These are phyloP conservation scores for Musa schizocarpa DNA, from an alignment of 176 grass and related monocot genomes.

Conservation along the genomic window DNA sequence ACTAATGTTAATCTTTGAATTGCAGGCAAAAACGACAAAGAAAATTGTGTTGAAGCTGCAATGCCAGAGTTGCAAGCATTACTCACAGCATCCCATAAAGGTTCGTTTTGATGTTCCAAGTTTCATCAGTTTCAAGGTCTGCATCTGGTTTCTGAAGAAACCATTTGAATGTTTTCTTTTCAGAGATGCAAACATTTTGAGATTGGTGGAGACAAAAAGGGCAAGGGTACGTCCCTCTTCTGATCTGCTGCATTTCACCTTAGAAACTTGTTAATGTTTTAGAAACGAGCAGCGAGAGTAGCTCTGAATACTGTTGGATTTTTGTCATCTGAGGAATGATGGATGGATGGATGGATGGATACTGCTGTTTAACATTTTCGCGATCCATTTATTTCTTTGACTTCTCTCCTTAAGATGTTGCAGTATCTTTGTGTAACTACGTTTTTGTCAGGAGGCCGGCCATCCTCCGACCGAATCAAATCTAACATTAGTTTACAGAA, in stretches of 20 bases:
- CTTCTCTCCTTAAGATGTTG: too few species aligned
- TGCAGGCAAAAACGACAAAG: constrained; percentile 89
- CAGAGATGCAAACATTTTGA: constrained; percentile 99
- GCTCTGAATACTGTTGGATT: too few species aligned
- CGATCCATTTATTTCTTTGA: too few species aligned
- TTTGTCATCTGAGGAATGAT: too few species aligned
- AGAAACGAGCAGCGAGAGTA: too few species aligned
- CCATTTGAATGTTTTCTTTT: not conserved
- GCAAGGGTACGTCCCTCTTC: constrained; percentile 91
- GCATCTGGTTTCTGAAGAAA: not conserved
- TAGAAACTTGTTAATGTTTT: too few species aligned
- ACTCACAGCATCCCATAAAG: constrained; percentile 67
- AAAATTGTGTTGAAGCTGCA: constrained; percentile 91
- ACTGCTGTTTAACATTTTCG: too few species aligned
- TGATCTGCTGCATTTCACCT: constrained; percentile 13
- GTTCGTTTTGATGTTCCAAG: constrained; percentile 8
- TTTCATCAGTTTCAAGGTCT: not conserved
- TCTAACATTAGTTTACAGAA: too few species aligned
- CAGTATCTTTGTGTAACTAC: too few species aligned
- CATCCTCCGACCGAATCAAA: too few species aligned
- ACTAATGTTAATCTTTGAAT: not conserved
- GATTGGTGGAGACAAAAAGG: constrained; percentile 93
- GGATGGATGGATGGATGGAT: too few species aligned
- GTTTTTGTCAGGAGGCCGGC: too few species aligned
- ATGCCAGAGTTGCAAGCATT: constrained; percentile 90